These are phyloP conservation scores for Lomentospora prolificans DNA, from an alignment of 2,329 filamentous ascomycete species.

Conservation along the genomic window DNA sequence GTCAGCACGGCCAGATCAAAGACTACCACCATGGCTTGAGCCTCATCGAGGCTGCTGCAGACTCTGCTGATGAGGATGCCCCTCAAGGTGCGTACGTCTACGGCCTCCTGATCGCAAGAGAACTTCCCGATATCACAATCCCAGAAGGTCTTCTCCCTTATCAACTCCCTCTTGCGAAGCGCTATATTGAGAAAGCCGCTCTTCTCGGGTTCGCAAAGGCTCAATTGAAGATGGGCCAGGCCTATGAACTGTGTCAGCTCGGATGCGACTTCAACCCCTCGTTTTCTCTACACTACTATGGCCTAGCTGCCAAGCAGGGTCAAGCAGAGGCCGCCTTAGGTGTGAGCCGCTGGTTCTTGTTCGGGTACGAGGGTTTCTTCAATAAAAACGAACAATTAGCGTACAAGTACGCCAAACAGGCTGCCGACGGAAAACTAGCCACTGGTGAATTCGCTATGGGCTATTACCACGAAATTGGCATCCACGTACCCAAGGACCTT, in stretches of 20 bases:
- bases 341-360: slow-evolving; percentile 97
- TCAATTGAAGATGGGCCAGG: slow-evolving; percentile 93
- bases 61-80: slow-evolving; percentile 88
- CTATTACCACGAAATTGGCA: slow-evolving; percentile 96
- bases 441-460: slow-evolving; percentile 95
- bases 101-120: slow-evolving; percentile 85
- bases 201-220: slow-evolving; percentile 94
- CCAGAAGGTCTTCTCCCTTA: slow-evolving; percentile 60
- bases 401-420: slow-evolving; percentile 81
- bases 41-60: slow-evolving; percentile 72
- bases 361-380: slow-evolving; percentile 85
- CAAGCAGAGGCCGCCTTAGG: slow-evolving; percentile 91
- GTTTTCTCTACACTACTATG: slow-evolving; percentile 90
- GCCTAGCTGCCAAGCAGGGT: slow-evolving; percentile 81
- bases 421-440: slow-evolving; percentile 68
- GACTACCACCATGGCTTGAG: slow-evolving; percentile 71
- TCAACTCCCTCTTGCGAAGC: slow-evolving; percentile 63
- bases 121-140: slow-evolving; percentile 81
- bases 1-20: slow-evolving; percentile 82
- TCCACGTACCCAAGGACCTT: slow-evolving; percentile 76
- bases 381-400: slow-evolving; percentile 92
- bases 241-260: slow-evolving; percentile 87
- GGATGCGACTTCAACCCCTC: slow-evolving; percentile 92
- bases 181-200: slow-evolving; percentile 93
- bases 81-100: slow-evolving; percentile 93